Evolutionary conservation across 495 filamentous ascomycete species (phyloP).

Genomic region (Sabuloglossum arenarium): DNA sequence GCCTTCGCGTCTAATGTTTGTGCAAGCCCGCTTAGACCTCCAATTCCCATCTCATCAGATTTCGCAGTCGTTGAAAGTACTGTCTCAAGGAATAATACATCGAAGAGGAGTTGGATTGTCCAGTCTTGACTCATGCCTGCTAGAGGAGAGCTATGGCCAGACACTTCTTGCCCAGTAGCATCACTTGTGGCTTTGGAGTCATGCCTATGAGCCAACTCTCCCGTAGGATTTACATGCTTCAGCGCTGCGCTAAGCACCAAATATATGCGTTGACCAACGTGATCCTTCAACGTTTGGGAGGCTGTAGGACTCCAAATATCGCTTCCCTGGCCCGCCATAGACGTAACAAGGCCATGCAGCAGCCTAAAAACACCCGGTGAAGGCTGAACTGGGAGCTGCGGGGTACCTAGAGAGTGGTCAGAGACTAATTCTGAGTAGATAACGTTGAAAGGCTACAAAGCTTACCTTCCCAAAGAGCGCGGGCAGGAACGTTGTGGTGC

Average conservation of each 20-base stretch:
- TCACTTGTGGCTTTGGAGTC: conserved; percentile 1
- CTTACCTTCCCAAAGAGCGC: conserved; percentile 48
- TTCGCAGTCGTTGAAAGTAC: conserved; percentile 16
- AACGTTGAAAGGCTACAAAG: no score
- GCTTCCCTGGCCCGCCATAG: conserved; percentile 47
- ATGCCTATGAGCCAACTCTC: conserved; percentile 6
- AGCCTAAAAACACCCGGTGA: conserved; percentile 59
- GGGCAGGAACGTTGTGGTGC: conserved; percentile 22
- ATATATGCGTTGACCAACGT: conserved; percentile 25
- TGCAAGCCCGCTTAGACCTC: conserved; percentile 24
- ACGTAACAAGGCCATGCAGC: conserved; percentile 36
- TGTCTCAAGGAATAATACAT: conserved; percentile 42
- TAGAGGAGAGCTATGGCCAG: neutral
- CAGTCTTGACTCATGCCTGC: conserved; percentile 23
- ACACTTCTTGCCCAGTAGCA: neutral
- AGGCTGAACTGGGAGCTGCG: conserved; percentile 59
- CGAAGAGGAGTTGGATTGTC: conserved; percentile 59
- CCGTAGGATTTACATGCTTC: neutral
- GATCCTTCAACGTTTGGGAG: conserved; percentile 36
- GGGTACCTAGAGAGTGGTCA: conserved; percentile 19
- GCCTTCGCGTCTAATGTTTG: conserved; percentile 25
- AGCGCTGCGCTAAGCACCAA: neutral
- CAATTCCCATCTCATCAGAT: conserved; percentile 10
- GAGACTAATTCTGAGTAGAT: no score
- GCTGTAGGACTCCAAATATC: conserved; percentile 73